phyloP scores from a whole-genome alignment of 1,139 yeast species.

The Arxiozyma slooffiae region DNA sequence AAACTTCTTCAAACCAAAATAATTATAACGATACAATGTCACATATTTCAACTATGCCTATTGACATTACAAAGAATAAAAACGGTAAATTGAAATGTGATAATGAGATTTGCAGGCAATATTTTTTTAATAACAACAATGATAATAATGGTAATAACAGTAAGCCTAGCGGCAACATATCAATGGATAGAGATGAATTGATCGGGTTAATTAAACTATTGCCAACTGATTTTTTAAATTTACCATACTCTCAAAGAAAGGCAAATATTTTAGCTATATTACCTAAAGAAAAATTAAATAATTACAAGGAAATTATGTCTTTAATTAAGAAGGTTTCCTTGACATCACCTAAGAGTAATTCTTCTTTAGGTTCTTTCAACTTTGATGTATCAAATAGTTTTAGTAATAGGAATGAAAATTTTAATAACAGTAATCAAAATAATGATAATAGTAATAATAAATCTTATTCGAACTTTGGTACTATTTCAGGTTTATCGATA shows the following conservation, averaged over 20 bases:
- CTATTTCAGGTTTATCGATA: not conserved
- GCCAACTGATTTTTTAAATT: conserved; percentile 52
- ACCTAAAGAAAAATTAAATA: conserved; percentile 37
- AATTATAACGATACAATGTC: not conserved
- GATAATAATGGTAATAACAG: no score
- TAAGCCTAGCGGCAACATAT: no score
- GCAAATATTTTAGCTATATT: conserved; percentile 46
- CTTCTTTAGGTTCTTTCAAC: conserved; percentile 12
- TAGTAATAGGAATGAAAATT: not conserved
- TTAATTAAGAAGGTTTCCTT: conserved; percentile 27
- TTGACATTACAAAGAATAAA: not conserved
- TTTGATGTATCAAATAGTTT: conserved; percentile 1
- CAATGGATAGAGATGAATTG: conserved; percentile 18
- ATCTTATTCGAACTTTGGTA: not conserved
- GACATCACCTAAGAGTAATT: conserved; percentile 20
- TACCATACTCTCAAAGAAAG: conserved; percentile 63
- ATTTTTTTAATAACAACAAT: not conserved
- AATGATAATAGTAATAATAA: conserved; percentile 7
- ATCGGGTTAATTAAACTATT: conserved; percentile 31
- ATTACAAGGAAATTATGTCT: conserved; percentile 32
- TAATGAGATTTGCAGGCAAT: not conserved
- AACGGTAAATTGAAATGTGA: not conserved
- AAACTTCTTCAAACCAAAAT: not conserved
- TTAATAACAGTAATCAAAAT: not conserved
- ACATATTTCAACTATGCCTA: not conserved